Evolutionary conservation across 2,329 filamentous ascomycete species (phyloP), one percentile per base, ranked within the genome.

Genomic region (Simplicillium sp.): DNA sequence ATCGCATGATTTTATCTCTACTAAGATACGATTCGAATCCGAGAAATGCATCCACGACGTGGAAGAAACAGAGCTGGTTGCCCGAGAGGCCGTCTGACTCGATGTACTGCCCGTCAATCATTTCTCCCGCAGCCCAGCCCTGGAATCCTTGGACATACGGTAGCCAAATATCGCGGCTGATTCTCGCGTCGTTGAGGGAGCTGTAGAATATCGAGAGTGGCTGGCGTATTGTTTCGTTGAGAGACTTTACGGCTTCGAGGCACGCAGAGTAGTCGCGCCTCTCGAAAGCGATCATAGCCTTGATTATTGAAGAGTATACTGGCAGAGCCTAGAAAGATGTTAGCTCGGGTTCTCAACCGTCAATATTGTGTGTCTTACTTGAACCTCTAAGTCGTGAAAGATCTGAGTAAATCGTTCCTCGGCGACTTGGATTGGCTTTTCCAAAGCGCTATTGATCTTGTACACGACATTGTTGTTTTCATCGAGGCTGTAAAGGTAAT

Each of bases 1-100:
- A 37, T 25, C 15, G 35, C 13, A 17, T 7, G 11, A 37, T 12
- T 17, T 37, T 25, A 14, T 37, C 35, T n/a, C 20, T 25, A 18
- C 15, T 18, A 9, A 37, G 9, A 25, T 37, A 37, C 11, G 35
- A 16, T 11, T 37, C 35, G 11, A 37, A n/a, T 3, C 35, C 35
- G 13, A 37, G 35, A n/a, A 37, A 37, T 20, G 35, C 15, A 37
- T 37, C 35, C n/a, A 37, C 20, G 13, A 37, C 20, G 18, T 37
- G 35, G 35, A 37, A 37, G 18, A 25, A 18, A 14, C 13, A 18
- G 15, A 37, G 15, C 18, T 37, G 35, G 20, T 25, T 37, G 15
- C 35, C 35, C 11, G 35, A 37, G 9, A 37, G 11, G 16, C 35
- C 35, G 4, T 18, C 18, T 6, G 16, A 25, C 15, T 18, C 18